Conservation (phyloP, 352 stramenopile species). For the Globisporangium canariense region DNA sequence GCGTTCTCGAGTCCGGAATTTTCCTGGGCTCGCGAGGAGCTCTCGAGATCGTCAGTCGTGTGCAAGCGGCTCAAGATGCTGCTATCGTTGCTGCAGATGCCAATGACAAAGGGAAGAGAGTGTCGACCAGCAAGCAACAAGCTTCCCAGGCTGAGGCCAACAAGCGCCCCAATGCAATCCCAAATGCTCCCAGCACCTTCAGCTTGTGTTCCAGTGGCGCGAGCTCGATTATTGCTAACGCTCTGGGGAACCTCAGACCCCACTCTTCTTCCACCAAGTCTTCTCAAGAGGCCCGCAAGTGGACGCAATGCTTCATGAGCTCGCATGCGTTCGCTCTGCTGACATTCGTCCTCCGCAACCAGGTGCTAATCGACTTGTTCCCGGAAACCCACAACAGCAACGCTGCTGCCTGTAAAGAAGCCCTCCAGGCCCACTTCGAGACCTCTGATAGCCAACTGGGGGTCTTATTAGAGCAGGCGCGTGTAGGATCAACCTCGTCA, state of each 20-base stretch:
- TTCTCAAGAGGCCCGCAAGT: slow-evolving; percentile 3
- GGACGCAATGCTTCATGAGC: slow-evolving; percentile 15
- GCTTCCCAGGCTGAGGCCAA: neutral
- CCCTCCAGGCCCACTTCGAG: slow-evolving; percentile 1
- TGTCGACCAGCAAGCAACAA: neutral
- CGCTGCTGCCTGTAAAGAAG: neutral
- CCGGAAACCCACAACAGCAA: neutral
- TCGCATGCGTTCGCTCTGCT: slow-evolving; percentile 25
- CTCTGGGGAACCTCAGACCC: neutral
- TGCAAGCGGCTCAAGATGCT: neutral
- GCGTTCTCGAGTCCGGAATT: slow-evolving; percentile 22
- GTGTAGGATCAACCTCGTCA: slow-evolving; percentile 11
- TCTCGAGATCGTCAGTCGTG: slow-evolving; percentile 19
- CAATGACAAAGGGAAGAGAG: neutral
- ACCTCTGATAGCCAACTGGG: neutral
- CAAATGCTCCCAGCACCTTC: neutral
- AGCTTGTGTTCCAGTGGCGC: neutral
- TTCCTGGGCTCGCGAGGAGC: slow-evolving; percentile 25
- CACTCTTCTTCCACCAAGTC: neutral
- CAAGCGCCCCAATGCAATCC: neutral
- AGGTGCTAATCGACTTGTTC: slow-evolving; percentile 14
- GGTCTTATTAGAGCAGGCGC: slow-evolving; percentile 5
- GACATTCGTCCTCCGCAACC: slow-evolving; percentile 14
- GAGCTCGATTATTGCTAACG: neutral
- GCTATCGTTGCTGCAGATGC: neutral